A percentile compares a stretch with the other conserved stretches of the same genome.
phyloP scores from a whole-genome alignment of 2,329 filamentous ascomycete genomes.

The Gliomastix tumulicola region DNA sequence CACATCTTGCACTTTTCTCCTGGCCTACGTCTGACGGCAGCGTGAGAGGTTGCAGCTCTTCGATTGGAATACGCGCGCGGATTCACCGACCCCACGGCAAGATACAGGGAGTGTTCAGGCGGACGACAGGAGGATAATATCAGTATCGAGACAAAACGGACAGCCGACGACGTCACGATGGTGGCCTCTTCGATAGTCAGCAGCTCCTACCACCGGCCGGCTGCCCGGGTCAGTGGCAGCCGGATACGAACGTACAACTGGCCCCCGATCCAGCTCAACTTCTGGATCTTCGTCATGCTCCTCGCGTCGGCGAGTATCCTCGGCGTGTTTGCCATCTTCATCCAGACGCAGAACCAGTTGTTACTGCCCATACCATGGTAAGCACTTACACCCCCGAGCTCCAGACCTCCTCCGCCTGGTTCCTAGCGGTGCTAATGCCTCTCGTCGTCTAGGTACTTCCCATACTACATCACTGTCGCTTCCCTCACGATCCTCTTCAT shows the following conservation, averaged over 20 bases:
- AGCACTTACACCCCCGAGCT: conserved; percentile 10
- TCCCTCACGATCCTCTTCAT: conserved; percentile 61
- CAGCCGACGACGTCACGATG: conserved; percentile 15
- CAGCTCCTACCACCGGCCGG: conserved; percentile 35
- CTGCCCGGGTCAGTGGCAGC: conserved; percentile 19
- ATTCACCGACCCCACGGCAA: no score
- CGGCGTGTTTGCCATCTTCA: conserved; percentile 54
- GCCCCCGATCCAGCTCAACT: conserved; percentile 59
- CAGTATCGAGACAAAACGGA: no score
- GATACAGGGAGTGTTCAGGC: no score
- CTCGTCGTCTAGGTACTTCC: conserved; percentile 49
- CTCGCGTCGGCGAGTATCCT: conserved; percentile 51
- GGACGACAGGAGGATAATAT: no score
- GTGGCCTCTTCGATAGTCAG: no score
- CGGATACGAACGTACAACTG: conserved; percentile 57
- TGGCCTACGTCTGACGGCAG: no score
- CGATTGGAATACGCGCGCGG: no score
- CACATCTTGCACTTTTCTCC: no score
- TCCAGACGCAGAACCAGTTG: conserved; percentile 50
- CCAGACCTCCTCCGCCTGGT: not conserved
- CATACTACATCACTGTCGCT: conserved; percentile 55
- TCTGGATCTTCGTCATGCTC: conserved; percentile 63
- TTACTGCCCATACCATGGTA: conserved; percentile 53
- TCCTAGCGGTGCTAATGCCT: not conserved
- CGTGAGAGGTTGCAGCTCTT: no score